Evolutionary conservation across 2,329 filamentous ascomycete species (phyloP).

Genomic region (Pseudogymnoascus sp.): DNA sequence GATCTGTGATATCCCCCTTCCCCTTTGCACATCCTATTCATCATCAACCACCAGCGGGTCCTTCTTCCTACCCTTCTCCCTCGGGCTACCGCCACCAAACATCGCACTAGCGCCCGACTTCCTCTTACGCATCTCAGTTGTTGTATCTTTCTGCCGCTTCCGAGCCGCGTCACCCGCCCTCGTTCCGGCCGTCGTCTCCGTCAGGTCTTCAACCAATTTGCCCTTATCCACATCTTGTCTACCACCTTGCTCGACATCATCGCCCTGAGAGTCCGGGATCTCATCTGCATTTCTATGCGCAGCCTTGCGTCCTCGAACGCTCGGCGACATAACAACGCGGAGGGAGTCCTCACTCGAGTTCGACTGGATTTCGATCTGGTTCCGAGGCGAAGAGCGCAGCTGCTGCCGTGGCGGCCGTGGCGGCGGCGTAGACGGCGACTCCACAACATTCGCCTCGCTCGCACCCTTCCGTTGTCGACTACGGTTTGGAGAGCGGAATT

Average conservation of each 20-base stretch:
- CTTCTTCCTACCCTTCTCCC: neutral
- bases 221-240: neutral
- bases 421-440: neutral
- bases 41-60: neutral
- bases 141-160: neutral
- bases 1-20: too few species aligned
- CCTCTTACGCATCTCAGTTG: neutral
- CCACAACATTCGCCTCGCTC: neutral
- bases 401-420: neutral
- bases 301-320: neutral
- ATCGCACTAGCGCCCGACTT: neutral
- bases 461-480: neutral
- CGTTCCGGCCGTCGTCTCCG: neutral
- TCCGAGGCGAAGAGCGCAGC: neutral
- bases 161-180: neutral
- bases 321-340: neutral
- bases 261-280: neutral
- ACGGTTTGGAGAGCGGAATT: neutral
- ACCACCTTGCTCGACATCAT: neutral
- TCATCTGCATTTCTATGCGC: neutral
- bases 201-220: neutral
- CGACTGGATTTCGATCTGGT: neutral
- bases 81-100: neutral
- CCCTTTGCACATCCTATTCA: neutral
- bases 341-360: neutral